Conservation (phyloP, 495 filamentous ascomycete species). For the Penicilliopsis zonata region DNA sequence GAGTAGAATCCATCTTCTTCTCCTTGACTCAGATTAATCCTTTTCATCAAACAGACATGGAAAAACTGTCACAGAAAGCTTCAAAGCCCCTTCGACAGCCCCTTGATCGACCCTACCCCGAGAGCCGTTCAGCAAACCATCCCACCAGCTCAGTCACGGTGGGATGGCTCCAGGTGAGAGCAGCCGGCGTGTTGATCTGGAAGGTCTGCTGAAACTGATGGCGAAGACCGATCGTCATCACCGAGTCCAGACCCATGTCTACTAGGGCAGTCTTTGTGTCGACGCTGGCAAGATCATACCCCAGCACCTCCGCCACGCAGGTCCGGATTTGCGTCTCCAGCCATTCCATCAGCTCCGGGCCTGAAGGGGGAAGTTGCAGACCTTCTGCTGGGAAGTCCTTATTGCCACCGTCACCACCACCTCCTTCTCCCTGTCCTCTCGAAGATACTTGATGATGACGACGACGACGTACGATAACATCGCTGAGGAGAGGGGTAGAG, state of each 20-base stretch:
- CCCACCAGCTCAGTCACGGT: constrained; percentile 22
- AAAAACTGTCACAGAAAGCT: no score
- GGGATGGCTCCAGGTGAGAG: constrained; percentile 26
- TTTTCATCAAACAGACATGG: no score
- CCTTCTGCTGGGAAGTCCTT: not conserved
- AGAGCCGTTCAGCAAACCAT: constrained; percentile 6
- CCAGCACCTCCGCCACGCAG: constrained; percentile 16
- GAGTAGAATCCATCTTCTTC: no score
- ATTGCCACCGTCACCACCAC: not conserved
- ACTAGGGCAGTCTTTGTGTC: constrained; percentile 19
- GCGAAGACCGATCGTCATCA: constrained; percentile 31
- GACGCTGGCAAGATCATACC: constrained; percentile 14
- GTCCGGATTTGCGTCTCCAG: constrained; percentile 12
- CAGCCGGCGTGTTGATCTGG: constrained; percentile 28
- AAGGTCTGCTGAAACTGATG: constrained; percentile 23
- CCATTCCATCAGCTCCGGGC: constrained; percentile 12
- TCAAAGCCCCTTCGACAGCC: no score
- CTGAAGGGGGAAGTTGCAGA: constrained; percentile 7
- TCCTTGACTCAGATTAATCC: no score
- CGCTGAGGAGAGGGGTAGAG: constrained; percentile 14
- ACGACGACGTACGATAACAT: constrained; percentile 19
- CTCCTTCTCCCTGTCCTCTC: no score
- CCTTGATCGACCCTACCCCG: no score
- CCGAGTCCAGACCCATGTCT: constrained; percentile 31
- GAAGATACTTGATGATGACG: no score